These are phyloP conservation scores for Arabidopsis arenosa DNA, from an alignment of 345 rosid genomes.

Conservation along the genomic window DNA sequence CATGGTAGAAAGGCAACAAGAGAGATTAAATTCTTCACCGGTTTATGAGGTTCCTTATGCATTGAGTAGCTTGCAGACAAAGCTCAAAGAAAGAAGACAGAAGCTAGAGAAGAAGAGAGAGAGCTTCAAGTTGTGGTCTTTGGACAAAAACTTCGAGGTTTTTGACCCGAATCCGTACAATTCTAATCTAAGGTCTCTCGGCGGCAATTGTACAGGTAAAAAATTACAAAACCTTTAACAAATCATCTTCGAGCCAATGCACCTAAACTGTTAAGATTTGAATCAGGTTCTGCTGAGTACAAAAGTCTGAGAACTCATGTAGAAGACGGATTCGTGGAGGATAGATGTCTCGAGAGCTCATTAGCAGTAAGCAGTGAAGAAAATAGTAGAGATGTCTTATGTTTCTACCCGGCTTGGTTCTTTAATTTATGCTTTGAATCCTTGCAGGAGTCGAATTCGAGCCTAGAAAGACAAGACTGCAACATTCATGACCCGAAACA, in stretches of 20 bases:
- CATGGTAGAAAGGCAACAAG: constrained; percentile 42
- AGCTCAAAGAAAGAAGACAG: constrained; percentile 45
- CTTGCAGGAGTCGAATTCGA: constrained; percentile 53
- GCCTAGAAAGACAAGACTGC: constrained; percentile 41
- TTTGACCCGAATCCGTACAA: constrained; percentile 32
- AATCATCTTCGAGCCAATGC: background rate
- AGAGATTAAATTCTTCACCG: constrained; percentile 50
- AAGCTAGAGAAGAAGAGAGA: constrained; percentile 48
- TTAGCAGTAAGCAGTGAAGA: constrained; percentile 44
- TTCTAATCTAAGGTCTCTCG: constrained; percentile 33
- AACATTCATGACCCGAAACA: constrained; percentile 36
- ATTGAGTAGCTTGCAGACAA: constrained; percentile 45
- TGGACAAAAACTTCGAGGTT: constrained; percentile 35
- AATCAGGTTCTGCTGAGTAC: constrained; percentile 11
- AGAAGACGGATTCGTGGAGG: constrained; percentile 33
- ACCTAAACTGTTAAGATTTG: background rate
- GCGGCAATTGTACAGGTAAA: constrained; percentile 28
- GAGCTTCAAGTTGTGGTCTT: constrained; percentile 39
- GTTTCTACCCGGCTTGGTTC: background rate
- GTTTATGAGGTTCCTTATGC: constrained; percentile 53
- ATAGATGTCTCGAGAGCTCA: constrained; percentile 40
- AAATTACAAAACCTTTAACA: background rate
- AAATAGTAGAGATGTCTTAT: constrained; percentile 17
- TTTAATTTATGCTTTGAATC: background rate
- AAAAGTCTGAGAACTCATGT: constrained; percentile 33